A percentile compares a stretch with the other conserved stretches of the same genome.
Conservation (phyloP, 1,139 yeast species). For the Yamadazyma sp. region DNA sequence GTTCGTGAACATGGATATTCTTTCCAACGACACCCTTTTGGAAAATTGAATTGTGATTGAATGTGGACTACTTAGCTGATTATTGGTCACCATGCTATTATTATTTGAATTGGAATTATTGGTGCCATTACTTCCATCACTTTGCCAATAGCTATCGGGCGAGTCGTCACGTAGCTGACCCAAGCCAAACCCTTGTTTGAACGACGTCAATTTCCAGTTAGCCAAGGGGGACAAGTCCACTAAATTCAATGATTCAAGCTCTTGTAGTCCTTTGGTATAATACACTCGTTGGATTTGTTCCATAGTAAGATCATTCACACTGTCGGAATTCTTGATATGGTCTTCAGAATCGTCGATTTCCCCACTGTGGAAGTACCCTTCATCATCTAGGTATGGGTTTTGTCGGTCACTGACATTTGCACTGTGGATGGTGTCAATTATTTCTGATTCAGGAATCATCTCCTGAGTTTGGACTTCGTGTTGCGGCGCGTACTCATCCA, state of each 20-base stretch:
- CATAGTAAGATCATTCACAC: constrained; percentile 31
- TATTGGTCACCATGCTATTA: constrained; percentile 28
- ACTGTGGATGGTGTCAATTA: constrained; percentile 32
- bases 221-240: constrained; percentile 81
- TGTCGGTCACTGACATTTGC: constrained; percentile 18
- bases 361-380: constrained; percentile 14
- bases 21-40: constrained; percentile 68
- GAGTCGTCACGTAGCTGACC: constrained; percentile 71
- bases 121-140: constrained; percentile 66
- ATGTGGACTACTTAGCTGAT: constrained; percentile 74
- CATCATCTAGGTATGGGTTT: constrained; percentile 16
- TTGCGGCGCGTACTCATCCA: constrained; percentile 15
- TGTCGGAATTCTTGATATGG: constrained; percentile 12
- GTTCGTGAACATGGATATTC: constrained; percentile 71
- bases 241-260: constrained; percentile 57
- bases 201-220: constrained; percentile 81
- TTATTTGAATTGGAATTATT: constrained; percentile 22
- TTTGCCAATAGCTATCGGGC: constrained; percentile 85
- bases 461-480: constrained; percentile 37
- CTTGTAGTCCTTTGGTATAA: constrained; percentile 50
- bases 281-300: constrained; percentile 45
- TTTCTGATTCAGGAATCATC: constrained; percentile 34
- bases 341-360: constrained; percentile 13
- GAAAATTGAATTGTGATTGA: constrained; percentile 77
- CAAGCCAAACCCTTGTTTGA: constrained; percentile 72